Base-by-base conservation (phyloP, 495 filamentous ascomycete genomes). In the Penicillium simplicissimum region DNA sequence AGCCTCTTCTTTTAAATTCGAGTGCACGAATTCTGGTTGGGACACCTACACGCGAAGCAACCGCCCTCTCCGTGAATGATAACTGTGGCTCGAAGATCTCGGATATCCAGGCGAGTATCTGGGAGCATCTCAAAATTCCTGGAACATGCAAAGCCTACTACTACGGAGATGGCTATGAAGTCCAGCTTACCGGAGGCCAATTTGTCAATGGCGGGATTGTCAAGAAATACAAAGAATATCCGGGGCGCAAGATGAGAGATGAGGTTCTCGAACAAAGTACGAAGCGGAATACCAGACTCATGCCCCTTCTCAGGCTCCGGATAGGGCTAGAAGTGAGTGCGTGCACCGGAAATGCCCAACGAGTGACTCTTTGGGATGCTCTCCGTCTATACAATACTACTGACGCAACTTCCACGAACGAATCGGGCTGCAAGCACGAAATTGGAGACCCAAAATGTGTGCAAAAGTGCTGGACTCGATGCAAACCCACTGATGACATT, bases 281-380 rank as follows among this genome's bases (percentile, higher is more conserved):
- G n/a, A 42, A 13, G n/a, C 38, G 38, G n/a, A 42, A 42, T 42
- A 42, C n/a, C 38, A 42, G n/a, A 17, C 38, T 42, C n/a, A 42
- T 42, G n/a, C 38, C 38, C n/a, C 38, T 42, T 17, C 38, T 42
- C n/a, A 42, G n/a, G 38, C 38, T 42, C n/a, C 38, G 38, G 13
- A 42, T 42, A 42, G 38, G 13, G 38, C 38, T 64, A 8, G 57
- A 64, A 38, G 37, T 64, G 2, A 64, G 57, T 34, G 52, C 52
- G 7, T 64, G 57, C 14, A 64, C 62, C 10, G 62, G 57, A 3
- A 64, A 64, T 53, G 62, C 57, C 31, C 57, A 37, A 4, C 21
- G 57, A 53, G 57, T 60, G 25, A 64, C 35, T 6, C 57, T 64
- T 8, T 64, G 57, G 62, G 57, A 64, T 53, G 62, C 53, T 1